A percentile compares a stretch with the other conserved stretches of the same genome.
phyloP scores from a whole-genome alignment of 306 rosid genomes.

The Vigna angularis region DNA sequence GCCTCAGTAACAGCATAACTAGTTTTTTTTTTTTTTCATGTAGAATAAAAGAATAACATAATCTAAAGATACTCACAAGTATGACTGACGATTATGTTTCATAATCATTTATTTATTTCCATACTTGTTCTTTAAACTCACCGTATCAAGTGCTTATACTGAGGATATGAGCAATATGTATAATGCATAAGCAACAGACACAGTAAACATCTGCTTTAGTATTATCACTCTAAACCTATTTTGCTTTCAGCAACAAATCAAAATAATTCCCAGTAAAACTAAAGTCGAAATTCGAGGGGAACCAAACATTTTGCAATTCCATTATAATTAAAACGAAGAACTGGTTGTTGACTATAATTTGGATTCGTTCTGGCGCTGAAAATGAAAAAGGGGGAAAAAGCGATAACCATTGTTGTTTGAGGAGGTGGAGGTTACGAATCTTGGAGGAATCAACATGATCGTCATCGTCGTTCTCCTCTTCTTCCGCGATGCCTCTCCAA shows the following conservation, averaged over 20 bases:
- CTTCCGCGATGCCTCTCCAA: slow-evolving; percentile 78
- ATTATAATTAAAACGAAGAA: slow-evolving; percentile 10
- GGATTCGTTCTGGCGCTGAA: neutral
- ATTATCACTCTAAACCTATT: neutral
- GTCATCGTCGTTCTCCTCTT: slow-evolving; percentile 56
- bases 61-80: slow-evolving; percentile 13
- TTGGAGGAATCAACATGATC: slow-evolving; percentile 51
- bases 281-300: neutral
- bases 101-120: neutral
- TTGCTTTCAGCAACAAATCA: slow-evolving; percentile 23
- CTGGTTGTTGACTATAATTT: slow-evolving; percentile 20
- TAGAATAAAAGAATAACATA: neutral
- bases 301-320: slow-evolving; percentile 7
- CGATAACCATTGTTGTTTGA: slow-evolving; percentile 75
- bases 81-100: slow-evolving; percentile 1
- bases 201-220: neutral
- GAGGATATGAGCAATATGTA: slow-evolving; percentile 16
- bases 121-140: neutral
- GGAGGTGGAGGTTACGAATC: slow-evolving; percentile 60
- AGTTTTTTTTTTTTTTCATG: neutral
- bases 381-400: neutral
- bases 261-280: neutral
- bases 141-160: neutral
- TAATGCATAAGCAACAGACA: neutral
- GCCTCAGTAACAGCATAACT: neutral